A percentile compares a stretch with the other conserved stretches of the same genome.
phyloP scores from a whole-genome alignment of 1,139 yeast genomes.

The Kurtzmaniella quercitrusa region DNA sequence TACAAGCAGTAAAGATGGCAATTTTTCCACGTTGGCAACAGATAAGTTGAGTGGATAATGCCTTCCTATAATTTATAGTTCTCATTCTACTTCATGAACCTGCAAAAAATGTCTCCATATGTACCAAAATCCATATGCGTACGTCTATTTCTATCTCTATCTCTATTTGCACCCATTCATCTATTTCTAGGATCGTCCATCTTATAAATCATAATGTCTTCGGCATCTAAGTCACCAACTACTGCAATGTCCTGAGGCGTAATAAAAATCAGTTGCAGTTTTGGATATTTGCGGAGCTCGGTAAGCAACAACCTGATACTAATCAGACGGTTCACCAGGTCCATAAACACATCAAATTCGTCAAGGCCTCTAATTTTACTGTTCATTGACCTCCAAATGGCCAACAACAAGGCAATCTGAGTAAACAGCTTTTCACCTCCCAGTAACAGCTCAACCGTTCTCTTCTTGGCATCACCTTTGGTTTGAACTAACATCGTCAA shows the following conservation, averaged over 20 bases:
- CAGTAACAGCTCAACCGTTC: constrained; percentile 80
- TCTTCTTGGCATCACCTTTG: constrained; percentile 49
- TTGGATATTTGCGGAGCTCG: constrained; percentile 56
- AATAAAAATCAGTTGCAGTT: constrained; percentile 84
- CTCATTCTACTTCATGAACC: no score
- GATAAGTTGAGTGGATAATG: no score
- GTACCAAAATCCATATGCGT: no score
- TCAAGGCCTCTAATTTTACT: constrained; percentile 85
- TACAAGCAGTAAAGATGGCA: no score
- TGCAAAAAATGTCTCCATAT: no score
- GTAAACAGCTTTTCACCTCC: constrained; percentile 98
- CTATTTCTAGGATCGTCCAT: constrained; percentile 52
- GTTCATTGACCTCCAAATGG: constrained; percentile 93
- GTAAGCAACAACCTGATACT: constrained; percentile 73
- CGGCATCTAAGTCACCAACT: constrained; percentile 59
- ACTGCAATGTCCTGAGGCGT: constrained; percentile 92
- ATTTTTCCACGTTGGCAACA: no score
- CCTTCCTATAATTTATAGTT: no score
- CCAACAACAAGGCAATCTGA: constrained; percentile 79
- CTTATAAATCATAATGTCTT: constrained; percentile 66
- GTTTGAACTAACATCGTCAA: constrained; percentile 59
- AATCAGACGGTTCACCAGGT: constrained; percentile 79
- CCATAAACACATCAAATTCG: constrained; percentile 98
- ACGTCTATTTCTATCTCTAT: no score
- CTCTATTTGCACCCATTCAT: neutral